Evolutionary conservation across 2,329 filamentous ascomycete species (phyloP), one percentile per base, ranked within the genome.

Genomic region (Diaporthe ampelina): DNA sequence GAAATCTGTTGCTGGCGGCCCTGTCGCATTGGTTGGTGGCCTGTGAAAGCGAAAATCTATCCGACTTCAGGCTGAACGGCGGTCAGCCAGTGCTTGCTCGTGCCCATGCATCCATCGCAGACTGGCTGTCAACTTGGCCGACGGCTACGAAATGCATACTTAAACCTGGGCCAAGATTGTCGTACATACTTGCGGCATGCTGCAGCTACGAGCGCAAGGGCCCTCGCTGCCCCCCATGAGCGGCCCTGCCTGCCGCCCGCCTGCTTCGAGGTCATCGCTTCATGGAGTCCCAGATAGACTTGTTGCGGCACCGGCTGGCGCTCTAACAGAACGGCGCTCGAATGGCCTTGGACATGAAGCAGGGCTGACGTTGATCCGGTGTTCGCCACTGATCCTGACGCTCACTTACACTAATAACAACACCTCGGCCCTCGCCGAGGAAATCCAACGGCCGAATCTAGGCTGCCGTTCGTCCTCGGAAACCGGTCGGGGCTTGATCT

Each of bases 361-460:
- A 67, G 45, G 61, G 13, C 24, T 37, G 26, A 50, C 29, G 48
- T 50, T 35, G n/a, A 19, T 52, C 29, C 45, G 19, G 63, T 37
- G 29, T 21, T 26, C 50, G 45, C 63, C 35, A 19, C 32, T 19
- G n/a, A 37, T 40, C 45, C 63, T 24, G 45, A 48, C 29, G 45
- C 45, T 40, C 32, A 37, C 8, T 24, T 24, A 4, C 21, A 67
- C 35, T 52, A 37, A 24, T 24, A 4, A 11, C 21, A n/a, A 19
- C 19, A 37, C 26, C 45, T 52, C 61, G 61, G 61, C 50, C 43
- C 61, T 50, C 43, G 43, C 61, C 61, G 61, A 65, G 61, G 11
- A 21, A 37, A 2, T 24, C 45, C 43, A 24, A 67, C 45, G 26
- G 61, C n/a, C 32, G 45, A 24, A 54, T 48, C 29, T 13, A 54